These are phyloP conservation scores for Salix viminalis DNA, from an alignment of 345 rosid genomes.

Conservation along the genomic window DNA sequence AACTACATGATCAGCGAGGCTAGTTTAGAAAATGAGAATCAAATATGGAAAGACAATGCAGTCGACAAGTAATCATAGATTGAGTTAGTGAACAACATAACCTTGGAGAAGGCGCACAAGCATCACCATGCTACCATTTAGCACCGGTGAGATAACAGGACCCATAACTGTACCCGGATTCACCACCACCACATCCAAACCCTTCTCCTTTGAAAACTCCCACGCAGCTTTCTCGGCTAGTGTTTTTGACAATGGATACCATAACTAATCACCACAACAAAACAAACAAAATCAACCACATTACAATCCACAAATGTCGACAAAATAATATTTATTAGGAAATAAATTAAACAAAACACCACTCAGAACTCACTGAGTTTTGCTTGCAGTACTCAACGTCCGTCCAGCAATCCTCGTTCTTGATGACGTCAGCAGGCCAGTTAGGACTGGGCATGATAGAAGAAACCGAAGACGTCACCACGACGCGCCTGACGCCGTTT, in stretches of 20 bases:
- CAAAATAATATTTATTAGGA: not conserved
- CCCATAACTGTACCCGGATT: conserved; percentile 96
- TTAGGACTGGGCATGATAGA: conserved; percentile 77
- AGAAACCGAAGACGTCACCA: conserved; percentile 74
- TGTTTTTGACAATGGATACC: conserved; percentile 86
- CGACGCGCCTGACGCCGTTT: conserved; percentile 72
- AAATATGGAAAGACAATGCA: too few relatives aligned
- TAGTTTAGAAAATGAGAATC: too few relatives aligned
- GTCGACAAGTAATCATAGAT: not conserved
- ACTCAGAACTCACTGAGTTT: conserved; percentile 45
- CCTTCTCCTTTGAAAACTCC: conserved; percentile 73
- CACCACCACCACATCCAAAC: conserved; percentile 81
- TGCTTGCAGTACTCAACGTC: conserved; percentile 66
- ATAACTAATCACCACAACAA: conserved; percentile 39
- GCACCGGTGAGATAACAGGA: conserved; percentile 61
- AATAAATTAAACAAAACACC: not conserved
- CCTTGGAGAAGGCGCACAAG: conserved; percentile 72
- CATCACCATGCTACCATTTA: conserved; percentile 83
- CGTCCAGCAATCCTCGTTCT: conserved; percentile 81
- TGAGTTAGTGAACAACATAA: conserved; percentile 12
- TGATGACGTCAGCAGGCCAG: conserved; percentile 76
- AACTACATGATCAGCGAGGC: too few relatives aligned
- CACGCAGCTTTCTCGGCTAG: conserved; percentile 93
- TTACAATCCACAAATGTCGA: not conserved
- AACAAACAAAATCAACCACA: not conserved